Base-by-base conservation (phyloP, 768 basidiomycete species). In the Naganishia vishniacii region DNA sequence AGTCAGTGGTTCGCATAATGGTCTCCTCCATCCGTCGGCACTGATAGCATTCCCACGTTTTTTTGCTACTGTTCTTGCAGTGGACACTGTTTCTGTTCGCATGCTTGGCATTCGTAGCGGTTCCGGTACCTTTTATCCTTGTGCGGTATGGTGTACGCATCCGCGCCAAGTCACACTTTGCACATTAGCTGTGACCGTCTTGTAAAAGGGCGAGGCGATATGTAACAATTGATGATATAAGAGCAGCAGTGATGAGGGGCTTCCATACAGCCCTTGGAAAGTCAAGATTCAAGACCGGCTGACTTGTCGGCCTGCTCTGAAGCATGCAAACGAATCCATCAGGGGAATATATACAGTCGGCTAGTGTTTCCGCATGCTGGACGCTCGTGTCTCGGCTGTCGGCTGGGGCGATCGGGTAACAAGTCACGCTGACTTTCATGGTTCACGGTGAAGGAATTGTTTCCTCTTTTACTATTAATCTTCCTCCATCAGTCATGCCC, bases 61-160 rank as follows among this genome's bases (percentile, higher is more conserved):
- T 41, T 15, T 29, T n/a, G 25, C 8, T 13, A 8, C 25, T n/a
- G n/a, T n/a, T n/a, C 48, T 29, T 15, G 37, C 23, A 56, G 53
- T 56, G 53, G 53, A 56, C 53, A 4, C 23, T 56, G 1, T 56
- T 56, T 26, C 37, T 56, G 15, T 56, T n/a, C 34, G 53, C 53
- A 8, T 56, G 37, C 23, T 23, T 56, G 0, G 53, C 53, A 1
- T 2, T 56, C 20, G 37, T 41, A 0, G 53, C 53, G 2, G 23
- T 13, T 1, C 53, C 53, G 4, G 53, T 56, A 1, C 53, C 53
- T 8, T 56, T 56, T 56, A 34, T 56, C 28, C 53, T 56, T 26
- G 53, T 56, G 53, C 53, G 53, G 1, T 56, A 41, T 40, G 53
- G 53, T 4, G 53, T 18, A 31, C 53, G 15, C 34, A 56, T 56